phyloP scores from a whole-genome alignment of 139 green algal species.

The Asterochloris sp. region DNA sequence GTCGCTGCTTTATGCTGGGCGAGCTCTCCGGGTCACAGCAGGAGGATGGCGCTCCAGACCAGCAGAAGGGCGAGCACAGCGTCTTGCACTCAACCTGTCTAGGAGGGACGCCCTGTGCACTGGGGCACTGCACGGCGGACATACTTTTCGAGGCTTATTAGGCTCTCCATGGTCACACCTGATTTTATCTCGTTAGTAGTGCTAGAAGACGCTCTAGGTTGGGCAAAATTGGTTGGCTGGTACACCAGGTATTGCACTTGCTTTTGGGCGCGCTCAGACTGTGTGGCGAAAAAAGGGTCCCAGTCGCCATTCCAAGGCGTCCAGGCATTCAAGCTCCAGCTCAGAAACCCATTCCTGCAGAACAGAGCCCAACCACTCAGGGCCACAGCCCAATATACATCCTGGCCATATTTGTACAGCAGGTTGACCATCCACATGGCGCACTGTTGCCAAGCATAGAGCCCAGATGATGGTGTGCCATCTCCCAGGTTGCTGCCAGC shows the following conservation, averaged over 20 bases:
- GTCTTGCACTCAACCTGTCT: too few species aligned
- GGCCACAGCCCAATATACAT: neutral
- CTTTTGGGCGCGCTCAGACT: neutral
- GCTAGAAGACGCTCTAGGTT: neutral
- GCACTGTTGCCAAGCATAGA: too few species aligned
- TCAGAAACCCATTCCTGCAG: neutral
- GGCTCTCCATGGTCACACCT: neutral
- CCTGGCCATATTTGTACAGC: too few species aligned
- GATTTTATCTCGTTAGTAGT: neutral
- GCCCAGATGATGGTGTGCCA: too few species aligned
- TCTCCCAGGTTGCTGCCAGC: too few species aligned
- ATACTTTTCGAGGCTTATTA: too few species aligned
- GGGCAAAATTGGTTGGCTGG: too few species aligned
- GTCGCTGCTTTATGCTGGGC: too few species aligned
- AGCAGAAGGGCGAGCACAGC: too few species aligned
- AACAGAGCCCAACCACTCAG: neutral
- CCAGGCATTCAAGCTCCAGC: conserved; percentile 19
- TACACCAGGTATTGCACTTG: neutral
- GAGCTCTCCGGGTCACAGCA: too few species aligned
- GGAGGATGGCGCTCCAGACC: too few species aligned
- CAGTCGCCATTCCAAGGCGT: conserved; percentile 19
- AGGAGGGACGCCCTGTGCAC: neutral
- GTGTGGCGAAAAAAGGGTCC: conserved; percentile 11
- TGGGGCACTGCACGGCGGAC: neutral
- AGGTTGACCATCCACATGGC: too few species aligned